Evolutionary conservation across 495 filamentous ascomycete genomes (phyloP).

Genomic region (Hyphodiscus hymeniophilus): DNA sequence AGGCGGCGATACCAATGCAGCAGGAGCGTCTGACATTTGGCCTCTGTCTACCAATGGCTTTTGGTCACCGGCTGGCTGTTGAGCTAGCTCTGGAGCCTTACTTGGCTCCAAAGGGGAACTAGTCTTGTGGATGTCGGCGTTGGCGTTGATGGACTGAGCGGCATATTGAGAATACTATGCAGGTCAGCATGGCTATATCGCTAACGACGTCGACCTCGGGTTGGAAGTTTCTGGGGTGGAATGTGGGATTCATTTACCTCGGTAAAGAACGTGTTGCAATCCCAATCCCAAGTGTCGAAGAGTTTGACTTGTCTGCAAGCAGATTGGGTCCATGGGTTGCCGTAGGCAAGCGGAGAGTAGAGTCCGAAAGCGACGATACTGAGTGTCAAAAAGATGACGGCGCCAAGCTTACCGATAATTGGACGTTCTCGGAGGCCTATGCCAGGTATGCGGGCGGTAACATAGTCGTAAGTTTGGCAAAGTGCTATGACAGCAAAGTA

Average conservation of each 20-base stretch:
- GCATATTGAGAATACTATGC: constrained; percentile 27
- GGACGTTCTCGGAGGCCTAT: constrained; percentile 65
- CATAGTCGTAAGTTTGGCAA: constrained; percentile 83
- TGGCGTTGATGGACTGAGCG: constrained; percentile 13
- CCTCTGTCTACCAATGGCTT: constrained; percentile 8
- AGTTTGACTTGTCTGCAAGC: constrained; percentile 84
- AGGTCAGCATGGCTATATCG: constrained; percentile 11
- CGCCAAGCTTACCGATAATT: constrained; percentile 60
- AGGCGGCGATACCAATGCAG: constrained; percentile 9
- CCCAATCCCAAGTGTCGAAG: constrained; percentile 87
- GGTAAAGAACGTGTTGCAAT: constrained; percentile 86
- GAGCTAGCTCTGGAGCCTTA: constrained; percentile 35
- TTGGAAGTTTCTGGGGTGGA: constrained; percentile 6
- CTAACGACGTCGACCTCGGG: constrained; percentile 2
- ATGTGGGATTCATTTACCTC: constrained; percentile 55
- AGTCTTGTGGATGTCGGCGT: constrained; percentile 19
- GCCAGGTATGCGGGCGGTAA: constrained; percentile 55
- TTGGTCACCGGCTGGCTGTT: constrained; percentile 21
- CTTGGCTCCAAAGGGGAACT: constrained; percentile 19
- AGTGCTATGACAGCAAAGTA: constrained; percentile 89
- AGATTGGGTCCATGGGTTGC: constrained; percentile 84
- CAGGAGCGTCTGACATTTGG: constrained; percentile 20
- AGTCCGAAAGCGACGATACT: constrained; percentile 71
- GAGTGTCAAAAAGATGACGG: constrained; percentile 60
- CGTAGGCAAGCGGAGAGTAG: constrained; percentile 84